Base-by-base conservation (phyloP, 2,329 filamentous ascomycete species). In the Huntiella bhutanensis region DNA sequence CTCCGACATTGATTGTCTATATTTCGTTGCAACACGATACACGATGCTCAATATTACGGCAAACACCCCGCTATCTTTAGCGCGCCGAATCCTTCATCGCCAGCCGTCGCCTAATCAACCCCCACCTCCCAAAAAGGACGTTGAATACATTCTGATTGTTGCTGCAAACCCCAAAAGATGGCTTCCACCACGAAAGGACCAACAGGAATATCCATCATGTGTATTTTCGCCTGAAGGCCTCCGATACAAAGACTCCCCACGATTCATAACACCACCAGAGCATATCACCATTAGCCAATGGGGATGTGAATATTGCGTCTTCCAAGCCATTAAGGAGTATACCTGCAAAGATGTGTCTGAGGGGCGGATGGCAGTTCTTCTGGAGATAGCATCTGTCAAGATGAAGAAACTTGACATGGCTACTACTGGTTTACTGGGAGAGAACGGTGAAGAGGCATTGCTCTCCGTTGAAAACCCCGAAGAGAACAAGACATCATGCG, bases 231-330 rank as follows among this genome's bases (percentile, higher is more conserved):
- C 47, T 12, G 43, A 49, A 11, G 47, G 47, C 12, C 19, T 41
- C 6, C 32, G 43, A 8, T 49, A 49, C 43, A 43, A 41, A 35
- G 47, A 46, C 43, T 49, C 39, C 4, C 33, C 43, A 17, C 47
- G 43, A 5, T 43, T 49, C 8, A 12, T 34, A 7, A 41, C 46
- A 12, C 38, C 17, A 28, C 19, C 35, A 35, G 46, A 38, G 16
- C 45, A 41, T 22, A 41, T 49, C 4, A 43, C 47, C n/a, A 46
- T 49, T 15, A 49, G 43, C 40, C 39, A 46, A 16, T 49, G 47
- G 47, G 47, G 47, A 8, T 49, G 47, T 13, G 43, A 49, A 12
- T 42, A 45, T 35, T 49, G 47, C 17, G 32, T 49, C 33, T 15
- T 39, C 17, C 43, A 49, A 19, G 34, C 35, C 3, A 45, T 49